Evolutionary conservation across 768 basidiomycete genomes (phyloP).

Genomic region (Lyophyllum decastes): DNA sequence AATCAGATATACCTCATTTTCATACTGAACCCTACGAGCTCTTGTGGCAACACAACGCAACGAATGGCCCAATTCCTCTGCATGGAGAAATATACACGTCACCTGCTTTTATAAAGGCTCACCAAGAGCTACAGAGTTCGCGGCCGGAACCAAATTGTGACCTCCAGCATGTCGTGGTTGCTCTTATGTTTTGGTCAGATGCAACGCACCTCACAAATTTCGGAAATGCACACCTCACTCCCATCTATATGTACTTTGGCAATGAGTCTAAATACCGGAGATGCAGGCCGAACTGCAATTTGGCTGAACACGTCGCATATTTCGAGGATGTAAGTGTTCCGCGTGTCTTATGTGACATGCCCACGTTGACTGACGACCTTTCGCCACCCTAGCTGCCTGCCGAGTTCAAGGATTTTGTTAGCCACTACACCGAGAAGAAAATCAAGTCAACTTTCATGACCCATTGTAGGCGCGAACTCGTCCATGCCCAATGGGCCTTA

Average conservation of each 20-base stretch:
- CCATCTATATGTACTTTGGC: constrained; percentile 35
- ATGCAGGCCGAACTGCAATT: constrained; percentile 17
- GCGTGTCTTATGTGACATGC: neutral
- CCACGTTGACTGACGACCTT: neutral
- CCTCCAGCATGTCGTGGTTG: constrained; percentile 16
- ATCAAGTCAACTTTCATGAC: too few species aligned
- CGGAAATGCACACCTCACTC: constrained; percentile 32
- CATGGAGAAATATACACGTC: too few species aligned
- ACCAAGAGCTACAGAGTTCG: constrained; percentile 4
- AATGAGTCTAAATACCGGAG: constrained; percentile 35
- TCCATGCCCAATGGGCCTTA: constrained; percentile 20
- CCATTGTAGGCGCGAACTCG: too few species aligned
- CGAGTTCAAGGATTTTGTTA: too few species aligned
- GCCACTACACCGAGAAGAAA: too few species aligned
- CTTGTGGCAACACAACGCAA: too few species aligned
- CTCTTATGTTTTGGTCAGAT: constrained; percentile 30
- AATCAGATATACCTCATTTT: too few species aligned
- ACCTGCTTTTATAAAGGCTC: constrained; percentile 10
- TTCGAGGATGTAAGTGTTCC: constrained; percentile 20
- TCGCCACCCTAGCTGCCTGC: neutral
- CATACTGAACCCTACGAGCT: too few species aligned
- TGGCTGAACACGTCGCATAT: constrained; percentile 29
- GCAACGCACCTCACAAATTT: constrained; percentile 30
- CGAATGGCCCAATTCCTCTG: too few species aligned
- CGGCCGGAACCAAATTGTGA: constrained; percentile 10